Evolutionary conservation across 805 yeast species (phyloP), one percentile per base, ranked within the genome.

Genomic region (Wickerhamomyces canadensis): DNA sequence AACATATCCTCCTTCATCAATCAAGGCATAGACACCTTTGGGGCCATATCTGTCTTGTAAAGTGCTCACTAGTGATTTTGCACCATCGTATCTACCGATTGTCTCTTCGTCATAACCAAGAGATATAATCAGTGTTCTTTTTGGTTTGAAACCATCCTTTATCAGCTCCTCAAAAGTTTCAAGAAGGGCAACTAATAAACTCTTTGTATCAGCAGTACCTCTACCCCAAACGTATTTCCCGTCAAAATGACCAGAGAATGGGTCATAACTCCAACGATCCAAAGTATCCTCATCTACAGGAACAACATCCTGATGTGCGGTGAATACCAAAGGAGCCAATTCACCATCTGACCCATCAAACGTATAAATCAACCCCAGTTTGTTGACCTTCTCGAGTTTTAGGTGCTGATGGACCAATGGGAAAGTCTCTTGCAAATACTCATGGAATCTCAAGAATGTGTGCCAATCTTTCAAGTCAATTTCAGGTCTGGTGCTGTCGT

Each of bases 281-380:
- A 68, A 58, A 0, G 87, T 76, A 19, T 68, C 73, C 13, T 57
- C 54, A 52, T 78, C 83, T 5, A 84, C 83, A 1, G 95, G 95
- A 13, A 86, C 95, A 3, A 81, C 86, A 54, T 85, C 95, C 54
- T 80, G 85, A 55, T 86, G 95, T 3, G 93, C 89, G 58, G 81
- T 73, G 31, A 84, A 62, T 58, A 86, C 49, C 14, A 80, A 48
- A 6, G 95, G 95, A 52, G 80, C 76, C 45, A 79, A 60, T 2
- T 55, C 42, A 3, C 51, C 19, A 29, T 72, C 52, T 4, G 72
- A 54, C 9, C 95, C 95, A 42, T 70, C 56, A 74, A 83, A 76
- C 17, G 84, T 78, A 52, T 67, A 70, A 4, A 86, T 65, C 36
- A 85, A 59, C 4, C 87, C 91, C 40, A 78, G 68, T 16, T 74